A percentile compares a stretch with the other conserved stretches of the same genome.
phyloP scores from a whole-genome alignment of 2,329 filamentous ascomycete genomes.

The Dactylellina drechsleri region DNA sequence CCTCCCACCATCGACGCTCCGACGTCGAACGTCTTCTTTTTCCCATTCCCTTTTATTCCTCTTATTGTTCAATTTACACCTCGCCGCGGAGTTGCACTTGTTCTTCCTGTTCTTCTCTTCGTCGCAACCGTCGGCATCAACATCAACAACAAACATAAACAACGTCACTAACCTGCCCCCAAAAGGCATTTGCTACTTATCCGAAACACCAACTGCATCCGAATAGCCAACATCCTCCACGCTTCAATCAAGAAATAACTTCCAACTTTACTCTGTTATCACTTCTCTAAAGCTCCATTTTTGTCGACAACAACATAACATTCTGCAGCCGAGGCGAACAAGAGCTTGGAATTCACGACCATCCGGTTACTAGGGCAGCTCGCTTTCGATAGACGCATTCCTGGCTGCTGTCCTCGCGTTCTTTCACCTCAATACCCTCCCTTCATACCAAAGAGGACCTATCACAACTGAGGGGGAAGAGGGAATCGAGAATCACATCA shows the following conservation, averaged over 20 bases:
- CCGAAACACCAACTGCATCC: constrained; percentile 44
- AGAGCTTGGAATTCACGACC: constrained; percentile 35
- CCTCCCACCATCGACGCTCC: constrained; percentile 31
- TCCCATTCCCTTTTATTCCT: constrained; percentile 24
- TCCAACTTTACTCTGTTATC: constrained; percentile 12
- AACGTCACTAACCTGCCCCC: constrained; percentile 35
- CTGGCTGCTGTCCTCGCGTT: constrained; percentile 38
- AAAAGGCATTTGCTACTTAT: constrained; percentile 37
- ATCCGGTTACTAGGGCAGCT: constrained; percentile 44
- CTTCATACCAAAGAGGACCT: constrained; percentile 40
- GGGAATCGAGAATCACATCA: constrained; percentile 9
- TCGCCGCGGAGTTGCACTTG: constrained; percentile 1
- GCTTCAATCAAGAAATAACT: constrained; percentile 31
- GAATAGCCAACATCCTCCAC: constrained; percentile 24
- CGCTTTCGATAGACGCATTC: constrained; percentile 55
- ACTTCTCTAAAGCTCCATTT: constrained; percentile 25
- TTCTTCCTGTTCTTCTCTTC: constrained; percentile 19
- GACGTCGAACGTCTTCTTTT: constrained; percentile 42
- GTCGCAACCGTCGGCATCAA: constrained; percentile 43
- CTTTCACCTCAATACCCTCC: constrained; percentile 29
- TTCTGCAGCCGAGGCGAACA: constrained; percentile 29
- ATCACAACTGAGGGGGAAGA: constrained; percentile 35
- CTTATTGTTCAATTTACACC: constrained; percentile 7
- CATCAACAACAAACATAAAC: constrained; percentile 28
- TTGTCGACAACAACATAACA: constrained; percentile 19